phyloP scores from a whole-genome alignment of 805 yeast species.

The Nakazawaea pomicola region DNA sequence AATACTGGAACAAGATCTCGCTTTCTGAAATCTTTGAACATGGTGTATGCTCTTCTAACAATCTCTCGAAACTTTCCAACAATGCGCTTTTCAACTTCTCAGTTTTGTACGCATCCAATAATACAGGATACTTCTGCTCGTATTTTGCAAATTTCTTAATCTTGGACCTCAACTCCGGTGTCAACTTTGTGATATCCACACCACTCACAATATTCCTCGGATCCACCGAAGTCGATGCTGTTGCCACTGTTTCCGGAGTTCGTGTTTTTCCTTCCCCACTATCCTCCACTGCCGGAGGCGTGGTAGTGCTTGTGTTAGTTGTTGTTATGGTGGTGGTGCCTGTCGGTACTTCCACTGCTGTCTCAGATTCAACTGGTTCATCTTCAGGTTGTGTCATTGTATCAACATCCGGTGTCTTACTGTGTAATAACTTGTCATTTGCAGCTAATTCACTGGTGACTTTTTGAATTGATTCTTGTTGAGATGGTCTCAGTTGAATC shows the following conservation, averaged over 20 bases:
- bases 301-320: no score
- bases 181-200: conserved; percentile 38
- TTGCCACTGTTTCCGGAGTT: conserved; percentile 5
- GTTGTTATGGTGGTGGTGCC: no score
- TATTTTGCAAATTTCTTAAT: conserved; percentile 76
- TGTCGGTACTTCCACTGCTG: no score
- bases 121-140: conserved; percentile 83
- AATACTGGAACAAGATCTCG: conserved; percentile 62
- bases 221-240: conserved; percentile 10
- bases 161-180: conserved; percentile 55
- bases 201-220: conserved; percentile 20
- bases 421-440: conserved; percentile 26
- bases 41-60: conserved; percentile 78
- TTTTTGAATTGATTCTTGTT: conserved; percentile 14
- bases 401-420: conserved; percentile 42
- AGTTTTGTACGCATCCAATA: conserved; percentile 77
- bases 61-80: conserved; percentile 58
- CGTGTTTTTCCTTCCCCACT: no score
- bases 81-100: conserved; percentile 67
- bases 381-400: conserved; percentile 45
- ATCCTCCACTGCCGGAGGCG: no score
- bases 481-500: neutral
- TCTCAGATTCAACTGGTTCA: conserved; percentile 22
- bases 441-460: conserved; percentile 21
- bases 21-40: conserved; percentile 69